phyloP scores from a whole-genome alignment of 148 eudicot species.

The Persicaria maculosa region DNA sequence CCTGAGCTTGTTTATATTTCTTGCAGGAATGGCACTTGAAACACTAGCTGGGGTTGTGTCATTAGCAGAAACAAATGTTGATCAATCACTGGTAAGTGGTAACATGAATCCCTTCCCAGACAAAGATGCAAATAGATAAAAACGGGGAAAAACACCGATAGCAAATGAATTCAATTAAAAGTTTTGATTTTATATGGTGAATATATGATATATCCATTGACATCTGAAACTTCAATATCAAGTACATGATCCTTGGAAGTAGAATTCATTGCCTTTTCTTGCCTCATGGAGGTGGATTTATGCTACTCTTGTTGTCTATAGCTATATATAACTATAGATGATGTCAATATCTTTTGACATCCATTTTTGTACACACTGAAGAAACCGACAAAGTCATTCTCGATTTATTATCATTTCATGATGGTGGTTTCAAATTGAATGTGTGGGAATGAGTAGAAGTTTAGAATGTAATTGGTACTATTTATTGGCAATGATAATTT shows the following conservation, averaged over 20 bases:
- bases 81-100: conserved; percentile 55
- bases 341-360: background rate
- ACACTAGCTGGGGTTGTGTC: conserved; percentile 79
- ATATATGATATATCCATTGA: background rate
- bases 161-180: background rate
- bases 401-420: background rate
- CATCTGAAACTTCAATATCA: no score
- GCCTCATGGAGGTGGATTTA: no score
- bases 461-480: background rate
- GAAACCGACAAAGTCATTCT: background rate
- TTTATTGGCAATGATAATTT: background rate
- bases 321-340: background rate
- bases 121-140: background rate
- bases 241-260: background rate
- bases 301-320: background rate
- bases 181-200: background rate
- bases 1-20: conserved; percentile 5
- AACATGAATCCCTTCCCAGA: conserved; percentile 4
- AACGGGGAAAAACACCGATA: background rate
- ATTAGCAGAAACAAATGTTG: conserved; percentile 63
- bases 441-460: background rate
- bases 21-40: conserved; percentile 81
- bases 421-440: background rate
- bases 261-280: no score
- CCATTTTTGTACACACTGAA: background rate